These are phyloP conservation scores for Erigeron canadensis DNA, from an alignment of 129 eudicot genomes.

Conservation along the genomic window DNA sequence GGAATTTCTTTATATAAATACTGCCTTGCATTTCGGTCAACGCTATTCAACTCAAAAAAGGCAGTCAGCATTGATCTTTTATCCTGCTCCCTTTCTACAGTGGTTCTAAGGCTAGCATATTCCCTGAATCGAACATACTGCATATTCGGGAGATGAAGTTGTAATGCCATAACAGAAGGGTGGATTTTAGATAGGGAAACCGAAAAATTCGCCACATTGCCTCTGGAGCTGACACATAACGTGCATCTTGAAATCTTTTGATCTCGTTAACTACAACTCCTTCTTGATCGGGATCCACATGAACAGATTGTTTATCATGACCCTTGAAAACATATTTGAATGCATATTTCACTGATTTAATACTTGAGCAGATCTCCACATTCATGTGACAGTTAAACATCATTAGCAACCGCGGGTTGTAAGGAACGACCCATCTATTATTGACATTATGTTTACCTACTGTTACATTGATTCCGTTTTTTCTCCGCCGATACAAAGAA, in stretches of 20 bases:
- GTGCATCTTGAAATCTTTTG: conserved; percentile 1
- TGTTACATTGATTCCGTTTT: conserved; percentile 1
- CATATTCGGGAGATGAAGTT: neutral
- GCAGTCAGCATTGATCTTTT: neutral
- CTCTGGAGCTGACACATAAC: neutral
- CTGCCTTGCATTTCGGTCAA: neutral
- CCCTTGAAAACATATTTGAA: neutral
- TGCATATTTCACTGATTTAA: neutral
- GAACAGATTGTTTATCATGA: too few relatives aligned
- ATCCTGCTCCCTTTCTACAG: neutral
- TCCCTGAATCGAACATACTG: neutral
- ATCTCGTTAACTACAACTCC: neutral
- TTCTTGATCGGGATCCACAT: neutral
- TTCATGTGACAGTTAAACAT: neutral
- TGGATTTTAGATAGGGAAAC: neutral
- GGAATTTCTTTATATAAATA: conserved; percentile 1
- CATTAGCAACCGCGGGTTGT: conserved; percentile 6
- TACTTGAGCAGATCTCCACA: neutral
- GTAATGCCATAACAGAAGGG: conserved; percentile 3
- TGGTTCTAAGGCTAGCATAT: neutral
- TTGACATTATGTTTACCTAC: neutral
- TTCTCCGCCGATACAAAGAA: conserved; percentile 26
- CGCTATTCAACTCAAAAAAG: neutral
- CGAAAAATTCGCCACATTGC: conserved; percentile 1
- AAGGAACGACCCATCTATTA: conserved; percentile 14